phyloP scores from a whole-genome alignment of 2,329 filamentous ascomycete genomes.

The Pyricularia pennisetigena region DNA sequence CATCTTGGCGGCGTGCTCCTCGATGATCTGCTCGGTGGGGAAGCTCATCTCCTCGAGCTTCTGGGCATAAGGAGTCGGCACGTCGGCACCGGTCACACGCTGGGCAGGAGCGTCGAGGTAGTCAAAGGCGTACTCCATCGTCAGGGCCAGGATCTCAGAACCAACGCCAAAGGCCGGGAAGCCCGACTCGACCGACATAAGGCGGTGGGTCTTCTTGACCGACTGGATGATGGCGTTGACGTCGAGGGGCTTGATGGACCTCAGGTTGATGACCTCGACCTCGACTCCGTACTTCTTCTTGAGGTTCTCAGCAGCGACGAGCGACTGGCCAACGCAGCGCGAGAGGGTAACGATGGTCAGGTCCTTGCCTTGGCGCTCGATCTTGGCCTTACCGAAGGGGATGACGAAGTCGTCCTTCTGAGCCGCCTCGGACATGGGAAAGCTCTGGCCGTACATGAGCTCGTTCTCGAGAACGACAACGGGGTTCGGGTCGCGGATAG shows the following conservation, averaged over 20 bases:
- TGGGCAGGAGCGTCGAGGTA: constrained; percentile 91
- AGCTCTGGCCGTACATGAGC: constrained; percentile 82
- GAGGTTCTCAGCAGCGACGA: constrained; percentile 79
- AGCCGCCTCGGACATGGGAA: constrained; percentile 95
- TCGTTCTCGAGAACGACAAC: constrained; percentile 88
- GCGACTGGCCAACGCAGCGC: constrained; percentile 86
- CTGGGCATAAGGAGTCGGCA: constrained; percentile 90
- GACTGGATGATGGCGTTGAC: constrained; percentile 92
- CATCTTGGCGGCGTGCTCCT: constrained; percentile 81
- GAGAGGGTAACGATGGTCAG: constrained; percentile 92
- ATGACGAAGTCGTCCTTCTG: constrained; percentile 96
- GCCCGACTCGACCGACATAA: constrained; percentile 88
- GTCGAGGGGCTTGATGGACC: constrained; percentile 93
- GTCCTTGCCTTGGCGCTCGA: constrained; percentile 93
- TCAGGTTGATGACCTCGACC: constrained; percentile 94
- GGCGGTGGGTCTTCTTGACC: constrained; percentile 94
- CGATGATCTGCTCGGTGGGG: constrained; percentile 82
- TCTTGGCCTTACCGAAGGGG: constrained; percentile 97
- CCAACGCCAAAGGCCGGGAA: constrained; percentile 93
- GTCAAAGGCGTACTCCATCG: constrained; percentile 97
- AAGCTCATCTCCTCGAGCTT: constrained; percentile 93
- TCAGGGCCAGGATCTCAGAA: constrained; percentile 84
- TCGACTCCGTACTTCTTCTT: constrained; percentile 97
- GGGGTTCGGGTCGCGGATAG: constrained; percentile 96
- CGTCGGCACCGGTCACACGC: constrained; percentile 91